A percentile compares a stretch with the other conserved stretches of the same genome.
Conservation (phyloP, 768 basidiomycete genomes). For the Lyophyllum atratum region DNA sequence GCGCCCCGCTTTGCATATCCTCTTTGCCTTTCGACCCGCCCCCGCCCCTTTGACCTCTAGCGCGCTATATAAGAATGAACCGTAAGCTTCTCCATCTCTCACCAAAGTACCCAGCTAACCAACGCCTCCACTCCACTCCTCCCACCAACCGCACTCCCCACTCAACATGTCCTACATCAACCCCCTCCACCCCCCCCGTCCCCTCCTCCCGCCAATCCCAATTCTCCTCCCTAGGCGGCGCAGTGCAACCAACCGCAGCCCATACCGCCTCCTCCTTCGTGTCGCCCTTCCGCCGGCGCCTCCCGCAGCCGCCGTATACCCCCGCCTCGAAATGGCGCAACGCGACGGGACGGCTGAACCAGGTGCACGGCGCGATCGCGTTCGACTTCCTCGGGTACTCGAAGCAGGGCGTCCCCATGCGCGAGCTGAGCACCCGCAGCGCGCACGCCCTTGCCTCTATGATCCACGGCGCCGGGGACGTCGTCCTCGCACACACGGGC, state of each 20-base stretch:
- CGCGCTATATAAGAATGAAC: no score
- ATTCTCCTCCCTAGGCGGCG: conserved; percentile 30
- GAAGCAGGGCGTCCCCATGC: conserved; percentile 47
- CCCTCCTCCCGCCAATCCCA: conserved; percentile 24
- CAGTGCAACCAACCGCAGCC: conserved; percentile 14
- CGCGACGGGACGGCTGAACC: conserved; percentile 22
- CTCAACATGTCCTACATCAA: conserved; percentile 41
- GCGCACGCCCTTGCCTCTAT: conserved; percentile 34
- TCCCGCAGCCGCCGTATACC: conserved; percentile 34
- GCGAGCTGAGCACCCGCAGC: conserved; percentile 41
- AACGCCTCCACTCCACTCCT: neutral
- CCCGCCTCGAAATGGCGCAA: conserved; percentile 25
- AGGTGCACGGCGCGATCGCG: conserved; percentile 28
- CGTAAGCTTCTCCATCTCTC: neutral
- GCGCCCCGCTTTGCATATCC: no score
- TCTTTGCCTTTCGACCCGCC: no score
- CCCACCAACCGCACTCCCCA: neutral
- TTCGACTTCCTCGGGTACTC: conserved; percentile 47
- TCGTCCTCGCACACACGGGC: conserved; percentile 37
- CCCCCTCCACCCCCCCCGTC: conserved; percentile 45
- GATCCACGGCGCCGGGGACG: conserved; percentile 41
- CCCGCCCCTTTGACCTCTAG: no score
- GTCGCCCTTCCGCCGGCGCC: conserved; percentile 33
- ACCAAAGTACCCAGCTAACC: neutral
- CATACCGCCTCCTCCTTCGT: conserved; percentile 23